Evolutionary conservation across 2,329 filamentous ascomycete species (phyloP), one percentile per base, ranked within the genome.

Genomic region (Trichoderma brevicompactum): DNA sequence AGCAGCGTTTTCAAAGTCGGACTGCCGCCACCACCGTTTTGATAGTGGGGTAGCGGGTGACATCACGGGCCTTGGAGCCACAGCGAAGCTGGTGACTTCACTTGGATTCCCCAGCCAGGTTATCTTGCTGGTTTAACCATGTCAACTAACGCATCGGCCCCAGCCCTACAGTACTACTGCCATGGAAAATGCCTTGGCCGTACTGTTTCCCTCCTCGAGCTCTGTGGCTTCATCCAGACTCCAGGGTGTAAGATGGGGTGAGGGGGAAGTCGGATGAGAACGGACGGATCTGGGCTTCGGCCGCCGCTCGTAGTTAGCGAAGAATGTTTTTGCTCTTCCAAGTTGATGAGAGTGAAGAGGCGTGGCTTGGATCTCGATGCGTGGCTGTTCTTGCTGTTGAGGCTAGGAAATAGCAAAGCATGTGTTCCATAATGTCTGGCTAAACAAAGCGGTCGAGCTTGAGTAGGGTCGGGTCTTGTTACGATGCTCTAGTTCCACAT

Each of bases 151-250:
- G 23, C 52, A 17, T 19, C 34, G 50, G 53, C 53, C 13, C 36
- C 48, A 44, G 28, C 23, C 32, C 28, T 63, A 63, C 49, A 63
- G 60, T 63, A 63, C 32, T 8, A 23, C 40, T 40, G 15, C 17
- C 17, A 17, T 28, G 13, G 34, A 7, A 10, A 38, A 19, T 7
- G 43, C 52, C 12, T 34, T 40, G 40, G 15, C 15, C 32, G 49
- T 63, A 63, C 60, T 54, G 60, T 53, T 63, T 44, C 60, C 60
- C 60, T 54, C 59, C 49, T 63, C 50, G n/a, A n/a, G 44, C 41
- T 58, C n/a, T 59, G 62, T 58, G 43, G 36, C 62, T 64, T 56
- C 53, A 49, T 64, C 34, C 34, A 59, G 43, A 28, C 61, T 48
- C 15, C 15, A 53, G 13, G 48, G 46, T 15, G 46, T 15, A 36